phyloP scores from a whole-genome alignment of 495 filamentous ascomycete genomes.

The Neurospora africana region DNA sequence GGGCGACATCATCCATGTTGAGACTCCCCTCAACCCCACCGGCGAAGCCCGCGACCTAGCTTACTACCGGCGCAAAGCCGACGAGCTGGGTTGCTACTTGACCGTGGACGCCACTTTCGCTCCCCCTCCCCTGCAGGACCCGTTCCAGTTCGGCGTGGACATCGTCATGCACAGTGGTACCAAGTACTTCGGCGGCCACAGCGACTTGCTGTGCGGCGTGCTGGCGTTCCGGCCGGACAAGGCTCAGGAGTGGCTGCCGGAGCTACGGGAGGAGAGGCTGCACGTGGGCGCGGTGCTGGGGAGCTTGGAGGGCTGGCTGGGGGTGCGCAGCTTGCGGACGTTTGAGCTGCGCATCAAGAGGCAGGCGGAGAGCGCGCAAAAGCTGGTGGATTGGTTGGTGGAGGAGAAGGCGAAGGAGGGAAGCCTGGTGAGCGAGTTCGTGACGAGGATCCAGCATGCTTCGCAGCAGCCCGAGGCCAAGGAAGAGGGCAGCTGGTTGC shows the following conservation, averaged over 20 bases:
- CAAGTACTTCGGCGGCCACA: constrained; percentile 93
- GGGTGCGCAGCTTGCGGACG: constrained; percentile 73
- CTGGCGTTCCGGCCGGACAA: constrained; percentile 46
- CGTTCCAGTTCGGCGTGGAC: constrained; percentile 70
- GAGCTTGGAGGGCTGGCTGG: constrained; percentile 84
- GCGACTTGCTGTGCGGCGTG: constrained; percentile 80
- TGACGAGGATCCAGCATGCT: constrained; percentile 61
- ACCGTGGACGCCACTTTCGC: constrained; percentile 87
- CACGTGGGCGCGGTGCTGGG: constrained; percentile 82
- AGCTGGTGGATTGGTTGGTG: constrained; percentile 62
- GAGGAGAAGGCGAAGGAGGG: constrained; percentile 22
- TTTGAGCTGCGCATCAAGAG: constrained; percentile 70
- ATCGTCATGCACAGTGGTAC: constrained; percentile 83
- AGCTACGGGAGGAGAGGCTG: constrained; percentile 53
- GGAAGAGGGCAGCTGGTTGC: constrained; percentile 58
- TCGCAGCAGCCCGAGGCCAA: constrained; percentile 54
- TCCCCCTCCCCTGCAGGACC: constrained; percentile 82
- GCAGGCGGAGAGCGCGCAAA: constrained; percentile 57
- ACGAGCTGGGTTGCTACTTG: constrained; percentile 59
- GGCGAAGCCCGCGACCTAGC: constrained; percentile 67
- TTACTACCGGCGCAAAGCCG: constrained; percentile 59
- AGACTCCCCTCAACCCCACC: constrained; percentile 84
- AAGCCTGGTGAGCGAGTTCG: constrained; percentile 37
- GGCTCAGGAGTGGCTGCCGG: constrained; percentile 38
- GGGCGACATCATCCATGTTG: constrained; percentile 83